These are phyloP conservation scores for Phytophthora nicotianae DNA, from an alignment of 352 stramenopile genomes.

Conservation along the genomic window DNA sequence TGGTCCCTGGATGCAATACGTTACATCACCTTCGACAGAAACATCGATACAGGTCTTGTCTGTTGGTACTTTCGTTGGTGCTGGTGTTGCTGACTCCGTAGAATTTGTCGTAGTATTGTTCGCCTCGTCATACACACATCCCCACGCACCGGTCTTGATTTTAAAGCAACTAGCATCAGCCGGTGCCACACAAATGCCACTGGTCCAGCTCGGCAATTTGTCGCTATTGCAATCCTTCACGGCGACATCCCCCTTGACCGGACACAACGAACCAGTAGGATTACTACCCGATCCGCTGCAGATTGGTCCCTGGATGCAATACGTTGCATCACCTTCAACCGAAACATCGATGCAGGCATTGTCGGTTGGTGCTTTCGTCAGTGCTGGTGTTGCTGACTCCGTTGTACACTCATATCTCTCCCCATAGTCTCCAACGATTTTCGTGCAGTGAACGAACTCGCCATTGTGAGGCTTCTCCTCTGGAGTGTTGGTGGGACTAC, in stretches of 20 bases:
- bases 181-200: slow-evolving; percentile 54
- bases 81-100: neutral
- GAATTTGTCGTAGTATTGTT: neutral
- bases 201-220: slow-evolving; percentile 51
- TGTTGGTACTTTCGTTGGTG: neutral
- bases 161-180: slow-evolving; percentile 55
- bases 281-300: slow-evolving; percentile 27
- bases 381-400: neutral
- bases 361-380: neutral
- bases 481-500: neutral
- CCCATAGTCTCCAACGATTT: slow-evolving; percentile 13
- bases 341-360: slow-evolving; percentile 9
- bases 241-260: slow-evolving; percentile 47
- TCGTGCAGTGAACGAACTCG: slow-evolving; percentile 12
- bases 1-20: slow-evolving; percentile 47
- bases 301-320: slow-evolving; percentile 51
- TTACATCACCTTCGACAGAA: slow-evolving; percentile 42
- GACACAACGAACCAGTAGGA: slow-evolving; percentile 41
- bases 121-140: slow-evolving; percentile 39
- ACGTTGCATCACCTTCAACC: slow-evolving; percentile 47
- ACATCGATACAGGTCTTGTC: slow-evolving; percentile 7
- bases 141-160: slow-evolving; percentile 66
- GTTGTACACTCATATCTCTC: slow-evolving; percentile 11
- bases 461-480: slow-evolving; percentile 6
- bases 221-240: slow-evolving; percentile 49